Evolutionary conservation across 169 alveolate genomes (phyloP), one percentile per base, ranked within the genome.

Genomic region (Plasmodium reichenowi): DNA sequence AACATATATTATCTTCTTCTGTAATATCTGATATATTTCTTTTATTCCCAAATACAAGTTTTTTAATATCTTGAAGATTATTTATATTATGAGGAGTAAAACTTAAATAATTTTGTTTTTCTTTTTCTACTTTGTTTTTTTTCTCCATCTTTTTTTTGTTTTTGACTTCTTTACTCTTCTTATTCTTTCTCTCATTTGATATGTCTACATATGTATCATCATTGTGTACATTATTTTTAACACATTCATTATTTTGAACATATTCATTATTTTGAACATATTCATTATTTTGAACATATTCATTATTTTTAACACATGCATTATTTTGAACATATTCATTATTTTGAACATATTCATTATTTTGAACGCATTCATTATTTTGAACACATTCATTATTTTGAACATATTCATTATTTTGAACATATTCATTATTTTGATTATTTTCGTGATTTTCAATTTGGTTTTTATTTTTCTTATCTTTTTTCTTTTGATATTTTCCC

Each of bases 41-140:
- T 71, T 85, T 85, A 85, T 85, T 85, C 24, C 92, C 87, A 52
- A 85, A 85, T 20, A 48, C 72, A 8, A 85, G 38, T 71, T 85
- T 85, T 59, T 85, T 85, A 32, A 85, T 71, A 24, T 63, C 72
- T 10, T 43, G 71, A 47, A 71, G 7, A 24, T 85, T 24, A 38
- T 29, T 26, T 60, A 85, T 47, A 10, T 85, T 13, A 43, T 59
- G 50, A 10, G 17, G 74, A 1, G 74, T 85, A 38, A 71, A 85
- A 3, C 71, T 70, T 15, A 85, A 85, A 3, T 63, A 50, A 56
- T 63, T 45, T 10, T 63, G 68, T 47, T 52, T 63, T 26, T 17
- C 67, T 38, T 32, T 75, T 17, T 47, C 38, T 15, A n/a, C 2
- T 24, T 22, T 26, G 9, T 75, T 63, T 48, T 67, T 66, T 26